phyloP scores from a whole-genome alignment of 2,329 filamentous ascomycete species.

The Calonectria hawksworthii region DNA sequence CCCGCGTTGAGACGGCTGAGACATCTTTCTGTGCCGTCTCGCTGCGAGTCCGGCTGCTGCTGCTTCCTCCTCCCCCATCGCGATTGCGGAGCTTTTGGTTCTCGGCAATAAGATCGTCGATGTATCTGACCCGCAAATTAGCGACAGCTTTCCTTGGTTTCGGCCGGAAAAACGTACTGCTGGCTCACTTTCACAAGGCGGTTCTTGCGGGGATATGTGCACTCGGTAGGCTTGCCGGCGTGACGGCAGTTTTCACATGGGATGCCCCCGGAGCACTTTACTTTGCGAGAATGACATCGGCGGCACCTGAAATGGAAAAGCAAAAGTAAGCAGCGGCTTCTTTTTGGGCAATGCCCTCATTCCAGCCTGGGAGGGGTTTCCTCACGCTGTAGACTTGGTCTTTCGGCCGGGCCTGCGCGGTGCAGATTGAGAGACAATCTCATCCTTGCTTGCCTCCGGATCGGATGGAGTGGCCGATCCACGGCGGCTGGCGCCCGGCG shows the following conservation, averaged over 20 bases:
- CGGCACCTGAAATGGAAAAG: slow-evolving; percentile 41
- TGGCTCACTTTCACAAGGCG: slow-evolving; percentile 51
- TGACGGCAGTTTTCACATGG: slow-evolving; percentile 51
- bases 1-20: slow-evolving; percentile 11
- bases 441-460: slow-evolving; percentile 34
- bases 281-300: slow-evolving; percentile 51
- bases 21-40: slow-evolving; percentile 32
- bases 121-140: slow-evolving; percentile 43
- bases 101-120: slow-evolving; percentile 52
- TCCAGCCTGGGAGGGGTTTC: not conserved
- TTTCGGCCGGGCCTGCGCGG: slow-evolving; percentile 36
- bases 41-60: slow-evolving; percentile 28
- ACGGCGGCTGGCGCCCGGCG: slow-evolving; percentile 25
- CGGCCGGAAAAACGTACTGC: slow-evolving; percentile 34
- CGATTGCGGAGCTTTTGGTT: slow-evolving; percentile 47
- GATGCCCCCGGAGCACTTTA: slow-evolving; percentile 52
- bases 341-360: not conserved
- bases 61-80: slow-evolving; percentile 18
- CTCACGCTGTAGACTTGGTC: slow-evolving; percentile 46
- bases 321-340: not conserved
- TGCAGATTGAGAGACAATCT: slow-evolving; percentile 29
- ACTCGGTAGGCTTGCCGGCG: slow-evolving; percentile 48
- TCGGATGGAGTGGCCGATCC: slow-evolving; percentile 38
- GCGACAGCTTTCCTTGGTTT: no score
- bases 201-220: slow-evolving; percentile 51